These are phyloP conservation scores for Scopulariopsis brevicaulis DNA, from an alignment of 2,329 filamentous ascomycete species.

Conservation along the genomic window DNA sequence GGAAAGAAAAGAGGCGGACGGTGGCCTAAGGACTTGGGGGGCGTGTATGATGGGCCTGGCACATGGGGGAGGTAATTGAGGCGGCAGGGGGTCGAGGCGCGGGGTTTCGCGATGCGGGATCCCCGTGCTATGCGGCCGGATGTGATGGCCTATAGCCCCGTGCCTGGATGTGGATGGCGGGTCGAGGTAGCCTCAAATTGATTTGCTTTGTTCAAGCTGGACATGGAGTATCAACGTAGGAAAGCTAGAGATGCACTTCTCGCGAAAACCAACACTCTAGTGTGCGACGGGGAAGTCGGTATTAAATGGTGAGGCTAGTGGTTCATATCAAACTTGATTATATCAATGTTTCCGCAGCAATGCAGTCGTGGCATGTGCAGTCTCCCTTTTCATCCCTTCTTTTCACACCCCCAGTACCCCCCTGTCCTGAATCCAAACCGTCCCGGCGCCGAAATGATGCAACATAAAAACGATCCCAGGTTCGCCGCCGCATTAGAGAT, in stretches of 20 bases:
- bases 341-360: not conserved
- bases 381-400: not conserved
- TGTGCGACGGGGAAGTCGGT: not conserved
- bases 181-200: conserved; percentile 1
- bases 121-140: no score
- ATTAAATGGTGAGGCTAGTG: not conserved
- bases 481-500: conserved; percentile 32
- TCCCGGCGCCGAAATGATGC: not conserved
- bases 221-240: not conserved
- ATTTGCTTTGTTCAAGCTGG: not conserved
- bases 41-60: not conserved
- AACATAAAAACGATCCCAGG: conserved; percentile 19
- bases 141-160: not conserved
- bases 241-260: no score
- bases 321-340: not conserved
- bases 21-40: not conserved
- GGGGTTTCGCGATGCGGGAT: not conserved
- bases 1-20: not conserved
- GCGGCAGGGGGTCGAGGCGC: not conserved
- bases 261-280: no score
- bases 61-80: not conserved
- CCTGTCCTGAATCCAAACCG: not conserved
- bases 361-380: not conserved
- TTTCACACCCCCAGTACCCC: no score
- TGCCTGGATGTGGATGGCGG: not conserved